phyloP scores from a whole-genome alignment of 805 yeast genomes.

The Saccharomycopsis guyanensis region DNA sequence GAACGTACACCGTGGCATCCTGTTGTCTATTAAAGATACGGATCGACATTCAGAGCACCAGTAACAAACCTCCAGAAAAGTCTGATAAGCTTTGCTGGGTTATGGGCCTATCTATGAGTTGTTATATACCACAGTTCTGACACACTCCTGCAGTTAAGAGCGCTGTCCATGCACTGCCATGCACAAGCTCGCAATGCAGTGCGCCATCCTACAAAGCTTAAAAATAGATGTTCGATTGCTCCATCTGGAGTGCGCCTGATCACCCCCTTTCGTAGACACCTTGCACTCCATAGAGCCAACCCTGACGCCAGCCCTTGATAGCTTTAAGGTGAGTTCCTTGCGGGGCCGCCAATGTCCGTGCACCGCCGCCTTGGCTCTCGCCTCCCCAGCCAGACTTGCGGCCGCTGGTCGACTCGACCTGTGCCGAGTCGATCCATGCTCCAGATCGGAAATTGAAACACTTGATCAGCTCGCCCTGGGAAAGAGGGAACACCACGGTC shows the following conservation, averaged over 20 bases:
- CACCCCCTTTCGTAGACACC: slow-evolving; percentile 1
- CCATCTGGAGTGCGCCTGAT: no score
- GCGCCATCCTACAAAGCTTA: no score
- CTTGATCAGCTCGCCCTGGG: slow-evolving; percentile 48
- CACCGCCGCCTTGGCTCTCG: slow-evolving; percentile 58
- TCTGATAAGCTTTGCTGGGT: no score
- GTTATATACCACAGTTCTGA: no score
- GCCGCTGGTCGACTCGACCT: slow-evolving; percentile 57
- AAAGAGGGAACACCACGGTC: slow-evolving; percentile 49
- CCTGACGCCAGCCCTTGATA: slow-evolving; percentile 56
- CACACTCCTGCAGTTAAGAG: no score
- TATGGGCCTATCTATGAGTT: no score
- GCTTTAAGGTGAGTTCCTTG: slow-evolving; percentile 56
- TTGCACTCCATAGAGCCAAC: slow-evolving; percentile 49
- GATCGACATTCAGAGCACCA: slow-evolving; percentile 3
- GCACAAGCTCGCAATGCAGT: no score
- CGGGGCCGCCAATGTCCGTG: slow-evolving; percentile 55
- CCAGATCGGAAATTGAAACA: slow-evolving; percentile 68
- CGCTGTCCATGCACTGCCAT: no score
- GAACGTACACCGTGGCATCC: slow-evolving; percentile 32
- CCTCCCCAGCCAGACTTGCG: slow-evolving; percentile 56
- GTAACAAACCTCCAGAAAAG: no score
- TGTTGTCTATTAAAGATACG: slow-evolving; percentile 3
- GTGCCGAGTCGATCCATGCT: slow-evolving; percentile 84
- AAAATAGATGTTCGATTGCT: no score